A percentile compares a stretch with the other conserved stretches of the same genome.
Evolutionary conservation across 2,329 filamentous ascomycete species (phyloP).

Genomic region (Westerdykella sp.): DNA sequence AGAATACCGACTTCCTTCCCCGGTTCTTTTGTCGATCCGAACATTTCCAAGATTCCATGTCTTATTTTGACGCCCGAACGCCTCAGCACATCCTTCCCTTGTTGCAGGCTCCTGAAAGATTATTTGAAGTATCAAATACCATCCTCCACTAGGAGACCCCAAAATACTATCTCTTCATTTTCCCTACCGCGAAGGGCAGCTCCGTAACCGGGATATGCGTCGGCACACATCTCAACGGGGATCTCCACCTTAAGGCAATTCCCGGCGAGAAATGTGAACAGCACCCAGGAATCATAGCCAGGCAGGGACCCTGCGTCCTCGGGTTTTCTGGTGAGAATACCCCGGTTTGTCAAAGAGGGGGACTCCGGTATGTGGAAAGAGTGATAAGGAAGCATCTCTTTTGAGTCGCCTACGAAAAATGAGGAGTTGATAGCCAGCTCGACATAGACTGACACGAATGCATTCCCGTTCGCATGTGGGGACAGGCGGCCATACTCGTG

Average conservation of each 20-base stretch:
- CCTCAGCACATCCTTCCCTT: no score
- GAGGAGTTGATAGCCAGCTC: constrained; percentile 30
- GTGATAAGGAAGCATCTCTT: constrained; percentile 33
- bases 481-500: constrained; percentile 11
- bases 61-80: no score
- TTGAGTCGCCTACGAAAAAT: constrained; percentile 31
- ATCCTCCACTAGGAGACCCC: constrained; percentile 33
- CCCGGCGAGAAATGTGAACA: constrained; percentile 33
- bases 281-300: constrained; percentile 32
- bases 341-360: constrained; percentile 30
- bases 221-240: constrained; percentile 34
- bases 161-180: constrained; percentile 32
- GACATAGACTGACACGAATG: constrained; percentile 14
- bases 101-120: no score
- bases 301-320: constrained; percentile 28
- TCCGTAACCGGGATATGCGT: constrained; percentile 23
- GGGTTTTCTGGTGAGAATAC: constrained; percentile 27
- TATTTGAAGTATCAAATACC: no score
- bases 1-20: no score
- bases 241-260: constrained; percentile 33
- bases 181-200: constrained; percentile 22
- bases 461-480: background rate
- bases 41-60: no score
- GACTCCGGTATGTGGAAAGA: constrained; percentile 25
- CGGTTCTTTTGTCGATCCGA: no score